These are phyloP conservation scores for Fusarium phyllophilum DNA, from an alignment of 2,329 filamentous ascomycete species.

Conservation along the genomic window DNA sequence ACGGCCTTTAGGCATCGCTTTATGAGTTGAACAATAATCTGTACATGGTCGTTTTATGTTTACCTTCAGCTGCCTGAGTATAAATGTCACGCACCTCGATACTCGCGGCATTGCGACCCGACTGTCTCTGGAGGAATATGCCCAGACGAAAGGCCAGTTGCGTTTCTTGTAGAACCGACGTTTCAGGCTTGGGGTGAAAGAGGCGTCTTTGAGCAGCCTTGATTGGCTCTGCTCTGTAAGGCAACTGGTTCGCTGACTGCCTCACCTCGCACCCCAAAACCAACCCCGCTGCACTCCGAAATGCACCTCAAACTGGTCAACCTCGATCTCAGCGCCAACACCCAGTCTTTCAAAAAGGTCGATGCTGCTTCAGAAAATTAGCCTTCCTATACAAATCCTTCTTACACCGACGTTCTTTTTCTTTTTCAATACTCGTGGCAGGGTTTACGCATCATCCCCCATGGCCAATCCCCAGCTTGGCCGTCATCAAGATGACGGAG, in stretches of 20 bases:
- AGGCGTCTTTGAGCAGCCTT: background rate
- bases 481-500: background rate
- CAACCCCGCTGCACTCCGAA: background rate
- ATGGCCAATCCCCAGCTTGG: background rate
- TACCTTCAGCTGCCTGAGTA: background rate
- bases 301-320: background rate
- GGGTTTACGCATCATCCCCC: background rate
- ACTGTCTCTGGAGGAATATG: background rate
- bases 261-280: background rate
- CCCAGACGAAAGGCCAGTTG: background rate
- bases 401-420: rapidly evolving
- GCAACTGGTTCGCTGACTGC: background rate
- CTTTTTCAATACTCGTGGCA: no score
- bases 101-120: background rate
- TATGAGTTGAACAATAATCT: background rate
- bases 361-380: rapidly evolving
- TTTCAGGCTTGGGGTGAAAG: background rate
- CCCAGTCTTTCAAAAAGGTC: background rate
- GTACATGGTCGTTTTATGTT: background rate
- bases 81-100: background rate
- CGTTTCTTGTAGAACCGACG: background rate
- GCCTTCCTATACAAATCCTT: rapidly evolving
- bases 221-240: background rate
- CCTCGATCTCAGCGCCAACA: background rate
- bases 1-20: rapidly evolving